A percentile compares a stretch with the other conserved stretches of the same genome.
Conservation (phyloP, 2,329 filamentous ascomycete genomes). For the Fusarium scirpi region DNA sequence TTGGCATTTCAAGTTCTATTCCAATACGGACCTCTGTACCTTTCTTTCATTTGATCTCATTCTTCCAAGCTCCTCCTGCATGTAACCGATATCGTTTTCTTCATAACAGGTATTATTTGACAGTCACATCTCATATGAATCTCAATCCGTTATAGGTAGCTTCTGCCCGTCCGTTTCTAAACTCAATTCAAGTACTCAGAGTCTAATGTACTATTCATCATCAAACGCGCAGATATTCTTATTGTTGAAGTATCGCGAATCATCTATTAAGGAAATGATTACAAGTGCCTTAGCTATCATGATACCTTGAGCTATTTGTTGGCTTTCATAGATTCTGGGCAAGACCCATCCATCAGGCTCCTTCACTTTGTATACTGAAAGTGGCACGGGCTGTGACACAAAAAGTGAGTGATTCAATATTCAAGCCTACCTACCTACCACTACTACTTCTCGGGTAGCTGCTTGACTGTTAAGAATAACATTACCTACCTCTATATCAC, state of each 20-base stretch:
- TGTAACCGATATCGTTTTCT: not conserved
- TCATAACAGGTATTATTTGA: not conserved
- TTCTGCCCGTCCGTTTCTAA: not conserved
- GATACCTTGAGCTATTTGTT: conserved; percentile 11
- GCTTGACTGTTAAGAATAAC: not conserved
- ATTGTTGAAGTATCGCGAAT: not conserved
- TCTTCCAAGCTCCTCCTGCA: conserved; percentile 1
- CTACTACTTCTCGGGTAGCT: not conserved
- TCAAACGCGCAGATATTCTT: not conserved
- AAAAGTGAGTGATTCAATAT: conserved; percentile 4
- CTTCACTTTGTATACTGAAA: not conserved
- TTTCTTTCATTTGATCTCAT: not conserved
- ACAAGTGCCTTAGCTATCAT: conserved; percentile 1
- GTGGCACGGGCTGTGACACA: conserved; percentile 11
- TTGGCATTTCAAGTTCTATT: not conserved
- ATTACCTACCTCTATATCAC: conserved; percentile 2
- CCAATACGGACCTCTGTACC: not conserved
- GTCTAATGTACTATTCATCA: conserved; percentile 6
- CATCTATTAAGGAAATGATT: not conserved
- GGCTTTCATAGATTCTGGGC: not conserved
- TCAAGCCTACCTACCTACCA: not conserved
- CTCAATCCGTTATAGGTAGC: not conserved
- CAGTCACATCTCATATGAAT: not conserved
- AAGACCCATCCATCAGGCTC: not conserved
- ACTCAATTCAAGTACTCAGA: not conserved